Percentiles rank a stretch among this genome's conserved stretches.
Evolutionary conservation across 371 early-diverging fungal species (phyloP).

Genomic region (Mortierella sp.): DNA sequence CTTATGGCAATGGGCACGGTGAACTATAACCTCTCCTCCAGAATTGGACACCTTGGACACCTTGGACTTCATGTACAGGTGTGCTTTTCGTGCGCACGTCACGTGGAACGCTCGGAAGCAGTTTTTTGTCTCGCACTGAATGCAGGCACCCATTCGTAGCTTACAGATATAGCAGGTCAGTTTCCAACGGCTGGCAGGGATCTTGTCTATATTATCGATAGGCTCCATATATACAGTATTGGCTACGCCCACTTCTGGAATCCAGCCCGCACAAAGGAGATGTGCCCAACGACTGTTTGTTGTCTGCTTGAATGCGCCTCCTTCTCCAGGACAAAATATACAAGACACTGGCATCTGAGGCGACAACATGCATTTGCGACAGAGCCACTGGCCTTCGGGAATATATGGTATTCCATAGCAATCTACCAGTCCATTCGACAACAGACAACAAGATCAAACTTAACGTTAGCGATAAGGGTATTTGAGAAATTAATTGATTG

Average conservation of each 20-base stretch:
- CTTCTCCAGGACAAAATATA: slow-evolving; percentile 93
- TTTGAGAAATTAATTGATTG: neutral
- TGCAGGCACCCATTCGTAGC: slow-evolving; percentile 89
- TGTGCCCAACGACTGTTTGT: slow-evolving; percentile 96
- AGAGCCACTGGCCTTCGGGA: slow-evolving; percentile 99
- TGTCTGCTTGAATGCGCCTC: slow-evolving; percentile 98
- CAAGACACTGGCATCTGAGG: slow-evolving; percentile 94
- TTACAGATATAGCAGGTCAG: slow-evolving; percentile 92
- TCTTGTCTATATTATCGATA: slow-evolving; percentile 88
- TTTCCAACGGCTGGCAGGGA: slow-evolving; percentile 92
- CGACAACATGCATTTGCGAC: slow-evolving; percentile 95
- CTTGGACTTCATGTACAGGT: slow-evolving; percentile 83
- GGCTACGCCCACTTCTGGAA: slow-evolving; percentile 92
- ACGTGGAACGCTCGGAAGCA: slow-evolving; percentile 96
- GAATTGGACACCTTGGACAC: slow-evolving; percentile 69
- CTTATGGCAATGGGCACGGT: slow-evolving; percentile 83
- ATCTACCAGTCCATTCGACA: slow-evolving; percentile 67
- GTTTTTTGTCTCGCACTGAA: slow-evolving; percentile 92
- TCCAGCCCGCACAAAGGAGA: slow-evolving; percentile 95
- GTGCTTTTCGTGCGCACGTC: slow-evolving; percentile 92
- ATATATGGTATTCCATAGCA: slow-evolving; percentile 99
- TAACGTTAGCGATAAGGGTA: neutral
- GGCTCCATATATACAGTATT: slow-evolving; percentile 98
- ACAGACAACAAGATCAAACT: neutral
- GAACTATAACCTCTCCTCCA: slow-evolving; percentile 67